Evolutionary conservation across 805 yeast genomes (phyloP).

Genomic region (Saccharomycopsis oosterbeekiorum): DNA sequence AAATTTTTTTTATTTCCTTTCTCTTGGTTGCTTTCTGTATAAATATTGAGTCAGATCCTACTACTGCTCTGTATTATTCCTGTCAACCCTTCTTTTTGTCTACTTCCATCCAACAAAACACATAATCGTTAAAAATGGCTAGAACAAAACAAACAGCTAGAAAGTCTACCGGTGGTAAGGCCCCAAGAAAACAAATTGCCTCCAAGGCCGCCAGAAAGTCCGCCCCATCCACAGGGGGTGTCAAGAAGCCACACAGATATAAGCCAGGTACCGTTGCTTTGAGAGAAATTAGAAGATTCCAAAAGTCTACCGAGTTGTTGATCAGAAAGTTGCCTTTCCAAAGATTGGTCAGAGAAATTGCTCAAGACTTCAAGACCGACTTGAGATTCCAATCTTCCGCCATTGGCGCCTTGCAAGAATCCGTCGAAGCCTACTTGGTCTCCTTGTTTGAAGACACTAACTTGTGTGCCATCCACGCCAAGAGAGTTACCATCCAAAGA

Average conservation of each 20-base stretch:
- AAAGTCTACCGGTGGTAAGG: slow-evolving; percentile 93
- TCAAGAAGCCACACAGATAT: slow-evolving; percentile 91
- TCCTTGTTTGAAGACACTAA: slow-evolving; percentile 96
- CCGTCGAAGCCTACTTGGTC: slow-evolving; percentile 96
- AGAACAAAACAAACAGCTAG: slow-evolving; percentile 93
- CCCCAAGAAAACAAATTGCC: slow-evolving; percentile 90
- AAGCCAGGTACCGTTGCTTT: slow-evolving; percentile 96
- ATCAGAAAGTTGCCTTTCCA: slow-evolving; percentile 97
- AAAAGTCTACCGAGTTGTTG: slow-evolving; percentile 88
- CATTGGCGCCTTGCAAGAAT: slow-evolving; percentile 95
- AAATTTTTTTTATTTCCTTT: too few relatives aligned
- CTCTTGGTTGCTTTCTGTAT: background rate
- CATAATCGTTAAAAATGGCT: slow-evolving; percentile 45
- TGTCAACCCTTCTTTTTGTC: background rate
- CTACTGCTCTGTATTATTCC: background rate
- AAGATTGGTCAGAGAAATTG: slow-evolving; percentile 91
- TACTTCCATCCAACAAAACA: too few relatives aligned
- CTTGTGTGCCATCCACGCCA: slow-evolving; percentile 97
- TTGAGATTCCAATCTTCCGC: slow-evolving; percentile 97
- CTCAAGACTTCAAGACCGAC: slow-evolving; percentile 88
- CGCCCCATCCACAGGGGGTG: slow-evolving; percentile 89
- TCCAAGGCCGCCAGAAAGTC: slow-evolving; percentile 91
- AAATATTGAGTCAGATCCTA: background rate
- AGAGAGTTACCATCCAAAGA: slow-evolving; percentile 97
- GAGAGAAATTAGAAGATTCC: slow-evolving; percentile 96